Evolutionary conservation across 805 yeast species (phyloP).

Genomic region (Deakozyma indianensis): DNA sequence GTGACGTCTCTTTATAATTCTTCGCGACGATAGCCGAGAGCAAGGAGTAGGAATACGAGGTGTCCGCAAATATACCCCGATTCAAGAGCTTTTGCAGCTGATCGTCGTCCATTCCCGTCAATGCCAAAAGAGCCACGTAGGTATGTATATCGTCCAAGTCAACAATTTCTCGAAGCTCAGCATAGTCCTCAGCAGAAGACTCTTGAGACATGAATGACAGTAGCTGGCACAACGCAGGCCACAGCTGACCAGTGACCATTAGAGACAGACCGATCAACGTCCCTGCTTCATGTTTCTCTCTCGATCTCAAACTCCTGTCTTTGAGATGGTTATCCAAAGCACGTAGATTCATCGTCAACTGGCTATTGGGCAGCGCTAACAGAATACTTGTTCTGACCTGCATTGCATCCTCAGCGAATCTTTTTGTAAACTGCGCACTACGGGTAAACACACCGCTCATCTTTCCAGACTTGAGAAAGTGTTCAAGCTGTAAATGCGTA

Average conservation of each 20-base stretch:
- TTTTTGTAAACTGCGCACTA: neutral
- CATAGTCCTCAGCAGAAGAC: neutral
- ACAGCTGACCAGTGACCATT: neutral
- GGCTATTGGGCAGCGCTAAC: neutral
- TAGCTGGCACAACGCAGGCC: neutral
- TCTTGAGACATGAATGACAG: neutral
- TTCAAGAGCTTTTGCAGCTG: neutral
- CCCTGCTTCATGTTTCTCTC: neutral
- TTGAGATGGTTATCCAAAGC: neutral
- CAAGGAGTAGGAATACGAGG: neutral
- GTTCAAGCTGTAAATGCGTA: neutral
- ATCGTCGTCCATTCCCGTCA: neutral
- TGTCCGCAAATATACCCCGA: neutral
- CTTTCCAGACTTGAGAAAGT: neutral
- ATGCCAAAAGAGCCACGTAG: neutral
- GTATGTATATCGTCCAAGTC: neutral
- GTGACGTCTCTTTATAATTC: neutral
- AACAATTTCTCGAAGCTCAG: neutral
- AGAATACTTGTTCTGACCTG: neutral
- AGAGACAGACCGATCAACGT: neutral
- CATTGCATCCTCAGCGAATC: neutral
- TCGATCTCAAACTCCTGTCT: neutral
- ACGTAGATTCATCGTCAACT: neutral
- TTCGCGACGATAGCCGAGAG: neutral
- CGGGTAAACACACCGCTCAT: neutral